Percentiles rank a stretch among this genome's conserved stretches.
Evolutionary conservation across 192 early-diverging fungal species (phyloP).

Genomic region (Chytriomyces hyalinus): DNA sequence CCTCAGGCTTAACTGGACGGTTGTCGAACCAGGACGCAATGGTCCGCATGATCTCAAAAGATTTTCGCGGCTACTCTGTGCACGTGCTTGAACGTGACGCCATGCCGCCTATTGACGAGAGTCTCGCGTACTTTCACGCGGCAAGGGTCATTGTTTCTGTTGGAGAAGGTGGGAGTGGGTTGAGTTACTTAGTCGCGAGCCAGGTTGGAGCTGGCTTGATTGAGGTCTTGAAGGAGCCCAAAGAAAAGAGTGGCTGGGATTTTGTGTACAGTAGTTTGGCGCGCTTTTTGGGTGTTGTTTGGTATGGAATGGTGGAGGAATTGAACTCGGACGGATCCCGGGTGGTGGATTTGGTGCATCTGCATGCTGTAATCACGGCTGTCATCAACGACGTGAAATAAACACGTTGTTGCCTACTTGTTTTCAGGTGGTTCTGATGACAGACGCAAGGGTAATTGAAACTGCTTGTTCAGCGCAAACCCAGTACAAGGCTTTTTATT

Average conservation of each 20-base stretch:
- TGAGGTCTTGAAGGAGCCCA: conserved; percentile 11
- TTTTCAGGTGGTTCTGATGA: no score
- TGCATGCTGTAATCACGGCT: conserved; percentile 15
- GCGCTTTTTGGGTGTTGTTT: conserved; percentile 8
- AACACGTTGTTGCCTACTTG: not conserved
- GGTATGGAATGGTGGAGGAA: conserved; percentile 22
- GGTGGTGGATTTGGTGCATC: conserved; percentile 18
- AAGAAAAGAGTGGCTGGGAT: conserved; percentile 4
- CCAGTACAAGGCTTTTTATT: not conserved
- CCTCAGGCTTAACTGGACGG: not conserved
- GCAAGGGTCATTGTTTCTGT: not conserved
- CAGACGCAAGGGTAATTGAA: no score
- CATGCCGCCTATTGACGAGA: not conserved
- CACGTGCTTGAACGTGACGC: not conserved
- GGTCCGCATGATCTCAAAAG: conserved; percentile 9
- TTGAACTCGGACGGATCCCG: not conserved
- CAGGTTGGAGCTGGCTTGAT: not conserved
- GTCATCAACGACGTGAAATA: conserved; percentile 20
- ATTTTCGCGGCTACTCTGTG: conserved; percentile 11
- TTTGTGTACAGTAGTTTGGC: not conserved
- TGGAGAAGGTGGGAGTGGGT: not conserved
- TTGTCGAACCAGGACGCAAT: conserved; percentile 14
- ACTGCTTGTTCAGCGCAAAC: no score
- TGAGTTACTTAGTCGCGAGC: conserved; percentile 20
- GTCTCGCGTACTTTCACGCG: not conserved